Base-by-base conservation (phyloP, 805 yeast species). In the Lachancea nothofagi region DNA sequence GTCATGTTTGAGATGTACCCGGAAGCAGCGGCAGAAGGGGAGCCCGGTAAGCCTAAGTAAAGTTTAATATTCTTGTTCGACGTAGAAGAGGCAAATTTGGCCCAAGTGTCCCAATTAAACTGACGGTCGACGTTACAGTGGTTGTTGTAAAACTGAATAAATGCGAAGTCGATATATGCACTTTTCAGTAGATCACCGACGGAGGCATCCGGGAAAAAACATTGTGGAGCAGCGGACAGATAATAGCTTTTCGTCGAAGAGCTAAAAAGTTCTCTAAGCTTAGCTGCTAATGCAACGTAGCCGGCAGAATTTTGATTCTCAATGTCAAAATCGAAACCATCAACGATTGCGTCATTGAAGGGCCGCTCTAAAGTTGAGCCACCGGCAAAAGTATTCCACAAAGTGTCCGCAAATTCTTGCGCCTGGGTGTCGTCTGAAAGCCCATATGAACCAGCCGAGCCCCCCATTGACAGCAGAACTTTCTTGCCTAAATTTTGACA, bases 311-410 rank as follows among this genome's bases (percentile, higher is more conserved):
- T 61, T 45, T 69, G 69, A 56, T 76, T 73, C 61, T 90, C 97
- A 51, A 85, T 78, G 62, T 90, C 97, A 47, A 89, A 79, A 61
- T 90, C 97, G 58, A 88, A 89, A 13, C 97, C 97, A 62, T 90
- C 97, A 33, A 90, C 70, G 18, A 80, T 62, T 1, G 95, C 70
- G 51, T 72, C 76, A 34, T 83, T 95, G 57, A 87, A 86, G 47
- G 82, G 74, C 54, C 75, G 76, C 49, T 80, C 77, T 21, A 71
- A 68, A 12, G 67, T 54, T 4, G 74, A 49, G 23, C 85, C 87
- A 42, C 69, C 76, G 45, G 80, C 81, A 53, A 83, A 76, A 36
- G 75, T 75, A 47, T 77, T 65, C 75, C 84, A 82, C 30, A 80
- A 58, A 31, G 78, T 65, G 22, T 64, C 68, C 7, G 82, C 89